Percentiles rank a stretch among this genome's conserved stretches.
Evolutionary conservation across 345 rosid species (phyloP).

Genomic region (Laguncularia racemosa): DNA sequence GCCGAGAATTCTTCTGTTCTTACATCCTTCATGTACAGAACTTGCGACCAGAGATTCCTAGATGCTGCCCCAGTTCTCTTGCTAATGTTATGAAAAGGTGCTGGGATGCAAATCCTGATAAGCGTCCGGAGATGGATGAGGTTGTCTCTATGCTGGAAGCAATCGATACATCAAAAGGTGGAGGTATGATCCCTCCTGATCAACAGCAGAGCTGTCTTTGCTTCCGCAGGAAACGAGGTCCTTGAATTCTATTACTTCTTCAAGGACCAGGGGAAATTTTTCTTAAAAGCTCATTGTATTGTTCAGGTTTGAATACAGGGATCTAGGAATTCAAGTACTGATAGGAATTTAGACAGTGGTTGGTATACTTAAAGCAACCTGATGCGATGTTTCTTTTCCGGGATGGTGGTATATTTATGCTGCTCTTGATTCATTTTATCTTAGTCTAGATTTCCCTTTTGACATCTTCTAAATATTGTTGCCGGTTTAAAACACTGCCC

Average conservation of each 20-base stretch:
- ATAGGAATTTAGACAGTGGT: too few species aligned
- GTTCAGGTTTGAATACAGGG: too few species aligned
- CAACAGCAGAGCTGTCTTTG: constrained; percentile 83
- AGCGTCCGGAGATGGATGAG: constrained; percentile 97
- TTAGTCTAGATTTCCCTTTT: too few species aligned
- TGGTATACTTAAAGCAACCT: too few species aligned
- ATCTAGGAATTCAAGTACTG: too few species aligned
- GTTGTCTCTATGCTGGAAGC: constrained; percentile 88
- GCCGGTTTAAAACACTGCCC: too few species aligned
- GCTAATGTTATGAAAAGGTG: constrained; percentile 92
- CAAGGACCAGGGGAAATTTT: too few species aligned
- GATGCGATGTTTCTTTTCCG: too few species aligned
- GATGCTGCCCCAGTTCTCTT: constrained; percentile 89
- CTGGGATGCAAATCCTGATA: constrained; percentile 95
- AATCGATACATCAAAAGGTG: constrained; percentile 80
- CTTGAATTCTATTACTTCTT: constrained; percentile 25
- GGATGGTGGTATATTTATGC: too few species aligned
- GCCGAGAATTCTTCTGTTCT: not conserved
- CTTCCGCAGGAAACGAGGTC: constrained; percentile 80
- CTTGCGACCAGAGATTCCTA: constrained; percentile 94
- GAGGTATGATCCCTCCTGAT: constrained; percentile 94
- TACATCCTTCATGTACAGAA: constrained; percentile 35
- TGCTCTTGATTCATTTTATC: too few species aligned
- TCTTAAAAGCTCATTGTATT: too few species aligned
- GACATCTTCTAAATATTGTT: too few species aligned